Conservation (phyloP, 495 filamentous ascomycete genomes). For the Annulohypoxylon nitens region DNA sequence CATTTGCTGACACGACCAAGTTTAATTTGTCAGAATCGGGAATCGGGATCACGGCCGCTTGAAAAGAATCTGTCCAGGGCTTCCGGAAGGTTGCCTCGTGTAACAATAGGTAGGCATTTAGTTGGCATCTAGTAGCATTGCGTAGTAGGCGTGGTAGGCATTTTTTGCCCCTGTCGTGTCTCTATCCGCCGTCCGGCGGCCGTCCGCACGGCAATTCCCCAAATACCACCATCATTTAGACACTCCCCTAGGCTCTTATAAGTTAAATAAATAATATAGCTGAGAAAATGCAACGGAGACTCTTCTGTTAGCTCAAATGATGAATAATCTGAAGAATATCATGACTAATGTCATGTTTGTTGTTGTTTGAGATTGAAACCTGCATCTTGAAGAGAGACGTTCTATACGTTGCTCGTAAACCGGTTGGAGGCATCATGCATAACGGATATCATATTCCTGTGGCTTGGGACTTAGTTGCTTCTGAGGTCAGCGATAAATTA, state of each 20-base stretch:
- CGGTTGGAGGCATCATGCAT: background rate
- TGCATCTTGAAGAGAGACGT: background rate
- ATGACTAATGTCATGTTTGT: conserved; percentile 33
- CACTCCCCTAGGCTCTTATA: background rate
- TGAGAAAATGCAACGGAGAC: background rate
- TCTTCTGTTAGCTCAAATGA: conserved; percentile 13
- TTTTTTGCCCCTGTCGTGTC: conserved; percentile 1
- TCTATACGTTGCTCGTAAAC: background rate
- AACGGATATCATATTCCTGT: background rate
- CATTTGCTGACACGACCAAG: conserved; percentile 20
- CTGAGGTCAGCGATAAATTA: background rate
- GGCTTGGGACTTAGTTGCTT: background rate
- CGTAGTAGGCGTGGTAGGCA: too few species aligned
- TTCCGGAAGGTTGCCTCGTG: conserved; percentile 26
- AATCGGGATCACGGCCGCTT: conserved; percentile 17
- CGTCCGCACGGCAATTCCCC: conserved; percentile 41
- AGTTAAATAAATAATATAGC: background rate
- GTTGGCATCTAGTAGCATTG: background rate
- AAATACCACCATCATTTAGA: background rate
- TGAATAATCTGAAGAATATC: conserved; percentile 30
- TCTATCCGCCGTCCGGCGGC: conserved; percentile 35
- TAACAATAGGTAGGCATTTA: conserved; percentile 20
- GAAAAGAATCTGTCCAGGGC: background rate
- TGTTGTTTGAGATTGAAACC: conserved; percentile 9
- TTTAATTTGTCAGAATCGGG: conserved; percentile 46